Base-by-base conservation (phyloP, 140 eudicot genomes). In the Anethum foeniculum region DNA sequence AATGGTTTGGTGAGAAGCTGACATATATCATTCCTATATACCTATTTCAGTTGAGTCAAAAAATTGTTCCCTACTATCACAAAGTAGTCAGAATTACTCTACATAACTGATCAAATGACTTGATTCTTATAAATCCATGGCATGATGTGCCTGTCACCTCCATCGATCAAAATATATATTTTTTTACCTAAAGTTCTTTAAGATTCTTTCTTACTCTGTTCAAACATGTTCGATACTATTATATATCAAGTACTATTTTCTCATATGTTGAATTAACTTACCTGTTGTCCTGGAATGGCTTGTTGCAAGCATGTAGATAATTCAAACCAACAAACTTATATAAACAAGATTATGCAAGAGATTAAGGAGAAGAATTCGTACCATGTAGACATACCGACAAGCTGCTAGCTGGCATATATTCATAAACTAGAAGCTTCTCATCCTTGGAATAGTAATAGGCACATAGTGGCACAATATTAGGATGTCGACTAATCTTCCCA, bases 381-480 rank as follows among this genome's bases (percentile, higher is more conserved):
- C 98, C 97, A 46, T 94, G 97, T 84, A 94, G 84, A 77, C 89
- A 83, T 27, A 97, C 84, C 25, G 91, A 86, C 84, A 94, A 82
- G 91, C 97, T 94, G 46, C 94, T 89, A 10, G 90, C 83, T 14
- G 92, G 87, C 87, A 92, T 85, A 83, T 89, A 89, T 71, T 94
- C 98, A 39, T 85, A 92, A 54, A 94, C 98, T 34, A 94, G 94
- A 84, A 94, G 97, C 89, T 90, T 94, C 84, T 94, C 98, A 47
- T 94, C 98, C 69, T 94, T 94, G n/a, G 98, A 94, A 79, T 41
- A 94, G 77, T 94, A 92, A 81, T 92, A 94, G 73, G 98, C 98
- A 16, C 88, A 86, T 9, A 90, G 69, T 3, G 93, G 93, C 68
- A 90, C 91, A 21, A 94, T 80, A 27, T 94, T 89, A 23, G 91